Evolutionary conservation across 108 stramenopile genomes (phyloP), one percentile per base, ranked within the genome.

Genomic region (Discostella pseudostelligera): DNA sequence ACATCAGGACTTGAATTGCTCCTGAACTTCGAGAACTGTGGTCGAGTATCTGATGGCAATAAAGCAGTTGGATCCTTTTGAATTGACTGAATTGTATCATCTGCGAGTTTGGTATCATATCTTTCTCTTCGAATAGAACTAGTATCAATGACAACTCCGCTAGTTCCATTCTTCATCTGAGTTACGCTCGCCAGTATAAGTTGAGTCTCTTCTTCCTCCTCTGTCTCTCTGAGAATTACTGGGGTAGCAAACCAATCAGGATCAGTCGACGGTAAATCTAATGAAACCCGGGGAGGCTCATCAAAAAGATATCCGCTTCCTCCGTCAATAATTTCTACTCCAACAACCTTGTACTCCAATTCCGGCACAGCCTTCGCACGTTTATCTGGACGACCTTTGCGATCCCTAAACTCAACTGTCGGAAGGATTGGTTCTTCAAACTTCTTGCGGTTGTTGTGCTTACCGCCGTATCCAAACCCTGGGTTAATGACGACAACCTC

Each of bases 191-290:
- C 74, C 43, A 58, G 50, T 65, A 77, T 79, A 26, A 54, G 43
- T 61, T 69, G 70, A 53, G 64, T 48, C 44, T 70, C 69, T 4
- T 76, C 74, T n/a, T 70, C 79, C 13, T 68, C 79, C 16, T 42
- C 58, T 22, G 57, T 59, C 20, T 39, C 32, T 29, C 62, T 49
- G 24, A 37, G 35, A 14, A 62, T 50, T 29, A 35, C 28, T 17
- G 74, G 79, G n/a, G 63, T 21, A 14, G 87, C 74, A 67, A 77
- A 92, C 91, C 91, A 92, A 67, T 92, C 91, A 11, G 91, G 86
- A 68, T 92, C 88, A 47, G 70, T 61, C 6, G 39, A 19, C 12
- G 87, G 85, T 26, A 80, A 82, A 26, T 58, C 56, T 25, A 92
- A 62, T 4, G 63, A 49, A 11, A 89, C 66, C 48, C 72, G 62